These are phyloP conservation scores for Dalbergia oliveri DNA, from an alignment of 306 rosid species.

Conservation along the genomic window DNA sequence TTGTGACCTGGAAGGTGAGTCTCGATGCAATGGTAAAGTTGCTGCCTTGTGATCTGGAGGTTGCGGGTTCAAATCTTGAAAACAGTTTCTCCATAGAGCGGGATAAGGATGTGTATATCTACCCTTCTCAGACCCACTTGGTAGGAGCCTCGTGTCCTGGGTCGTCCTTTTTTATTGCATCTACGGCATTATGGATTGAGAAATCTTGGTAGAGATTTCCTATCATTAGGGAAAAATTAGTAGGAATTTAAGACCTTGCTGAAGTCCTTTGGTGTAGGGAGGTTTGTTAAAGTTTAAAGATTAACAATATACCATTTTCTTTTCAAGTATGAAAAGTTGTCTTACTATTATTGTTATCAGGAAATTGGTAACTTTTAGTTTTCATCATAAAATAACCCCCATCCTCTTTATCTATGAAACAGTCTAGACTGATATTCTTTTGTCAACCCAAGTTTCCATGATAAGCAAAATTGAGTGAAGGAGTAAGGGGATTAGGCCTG, in stretches of 20 bases:
- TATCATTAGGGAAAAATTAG: background rate
- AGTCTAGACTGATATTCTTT: background rate
- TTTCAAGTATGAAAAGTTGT: background rate
- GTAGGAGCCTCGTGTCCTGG: too few species aligned
- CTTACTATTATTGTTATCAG: background rate
- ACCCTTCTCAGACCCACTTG: too few species aligned
- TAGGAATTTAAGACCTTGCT: background rate
- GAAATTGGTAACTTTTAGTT: background rate
- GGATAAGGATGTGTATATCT: too few species aligned
- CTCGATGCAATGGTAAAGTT: too few species aligned
- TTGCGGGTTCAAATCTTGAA: too few species aligned
- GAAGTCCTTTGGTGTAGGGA: background rate
- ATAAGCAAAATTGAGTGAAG: slow-evolving; percentile 32
- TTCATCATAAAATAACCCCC: background rate
- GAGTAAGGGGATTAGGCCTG: too few species aligned
- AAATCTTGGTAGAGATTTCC: background rate
- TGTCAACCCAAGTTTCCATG: slow-evolving; percentile 3
- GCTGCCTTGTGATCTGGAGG: too few species aligned
- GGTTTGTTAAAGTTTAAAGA: background rate
- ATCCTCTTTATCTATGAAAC: slow-evolving; percentile 12
- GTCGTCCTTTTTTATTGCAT: too few species aligned
- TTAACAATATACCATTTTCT: background rate
- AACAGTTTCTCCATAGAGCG: too few species aligned
- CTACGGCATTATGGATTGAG: too few species aligned
- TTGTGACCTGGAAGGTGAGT: too few species aligned